Conservation (phyloP, 805 yeast genomes). For the Teunomyces tritomae region DNA sequence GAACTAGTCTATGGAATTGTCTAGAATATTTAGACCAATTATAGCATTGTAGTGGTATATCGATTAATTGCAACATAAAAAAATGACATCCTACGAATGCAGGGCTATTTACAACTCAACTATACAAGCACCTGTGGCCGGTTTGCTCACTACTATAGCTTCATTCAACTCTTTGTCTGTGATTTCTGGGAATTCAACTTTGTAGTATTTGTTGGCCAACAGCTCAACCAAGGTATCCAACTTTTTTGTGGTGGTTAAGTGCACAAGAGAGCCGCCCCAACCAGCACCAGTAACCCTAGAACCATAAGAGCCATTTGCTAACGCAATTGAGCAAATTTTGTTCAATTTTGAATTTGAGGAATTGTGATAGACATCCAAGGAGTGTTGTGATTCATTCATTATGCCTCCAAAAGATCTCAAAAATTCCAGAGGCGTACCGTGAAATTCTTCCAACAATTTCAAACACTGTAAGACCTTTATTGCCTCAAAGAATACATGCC, state of each 20-base stretch:
- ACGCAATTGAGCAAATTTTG: constrained; percentile 51
- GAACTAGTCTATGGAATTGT: too few species aligned
- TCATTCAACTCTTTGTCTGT: constrained; percentile 43
- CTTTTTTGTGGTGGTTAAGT: constrained; percentile 48
- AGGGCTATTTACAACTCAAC: constrained; percentile 5
- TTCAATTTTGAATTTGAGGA: constrained; percentile 59
- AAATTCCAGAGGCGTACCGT: constrained; percentile 23
- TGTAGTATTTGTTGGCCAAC: constrained; percentile 51
- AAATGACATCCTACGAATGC: not conserved
- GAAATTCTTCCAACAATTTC: constrained; percentile 28
- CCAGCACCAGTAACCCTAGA: constrained; percentile 80
- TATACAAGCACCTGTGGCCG: constrained; percentile 51
- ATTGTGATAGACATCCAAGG: constrained; percentile 47
- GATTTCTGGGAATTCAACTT: constrained; percentile 46
- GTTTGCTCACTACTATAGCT: constrained; percentile 55
- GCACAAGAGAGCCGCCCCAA: constrained; percentile 75
- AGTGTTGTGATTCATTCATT: constrained; percentile 58
- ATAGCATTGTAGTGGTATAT: too few species aligned
- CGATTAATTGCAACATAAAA: too few species aligned
- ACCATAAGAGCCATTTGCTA: constrained; percentile 56
- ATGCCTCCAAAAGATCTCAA: constrained; percentile 48
- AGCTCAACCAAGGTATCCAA: constrained; percentile 39
- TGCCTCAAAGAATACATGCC: constrained; percentile 63
- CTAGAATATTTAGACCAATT: too few species aligned
- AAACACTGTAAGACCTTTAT: constrained; percentile 54